phyloP scores from a whole-genome alignment of 768 basidiomycete genomes.

The Trametes elegans region DNA sequence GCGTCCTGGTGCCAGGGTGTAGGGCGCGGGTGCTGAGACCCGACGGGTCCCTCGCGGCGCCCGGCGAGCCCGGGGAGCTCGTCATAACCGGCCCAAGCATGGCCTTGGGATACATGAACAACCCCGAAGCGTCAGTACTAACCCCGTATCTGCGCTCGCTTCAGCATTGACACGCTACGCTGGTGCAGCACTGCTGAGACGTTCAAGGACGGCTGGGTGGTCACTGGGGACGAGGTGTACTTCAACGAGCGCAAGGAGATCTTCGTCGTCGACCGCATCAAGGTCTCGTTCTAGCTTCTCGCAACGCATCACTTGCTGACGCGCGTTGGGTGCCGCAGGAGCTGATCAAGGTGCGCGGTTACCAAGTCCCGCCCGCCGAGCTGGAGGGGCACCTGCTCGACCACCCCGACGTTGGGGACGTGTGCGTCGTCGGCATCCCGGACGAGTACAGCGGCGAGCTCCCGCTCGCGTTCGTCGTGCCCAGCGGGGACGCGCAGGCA shows the following conservation, averaged over 20 bases:
- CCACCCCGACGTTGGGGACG: constrained; percentile 44
- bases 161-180: background rate
- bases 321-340: constrained; percentile 41
- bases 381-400: constrained; percentile 37
- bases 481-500: constrained; percentile 38
- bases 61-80: constrained; percentile 50
- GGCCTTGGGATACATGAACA: constrained; percentile 35
- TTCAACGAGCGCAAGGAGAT: constrained; percentile 61
- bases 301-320: background rate
- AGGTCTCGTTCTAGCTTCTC: constrained; percentile 39
- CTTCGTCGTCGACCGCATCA: constrained; percentile 71
- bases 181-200: constrained; percentile 56
- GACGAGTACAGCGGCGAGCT: constrained; percentile 79
- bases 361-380: constrained; percentile 38
- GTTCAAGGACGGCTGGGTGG: constrained; percentile 63
- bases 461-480: constrained; percentile 68
- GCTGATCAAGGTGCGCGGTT: constrained; percentile 64
- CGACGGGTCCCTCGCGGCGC: constrained; percentile 42
- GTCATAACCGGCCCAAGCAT: constrained; percentile 43
- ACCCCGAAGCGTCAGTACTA: constrained; percentile 19
- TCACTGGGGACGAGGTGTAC: constrained; percentile 69
- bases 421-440: constrained; percentile 49
- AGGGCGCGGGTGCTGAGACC: constrained; percentile 42
- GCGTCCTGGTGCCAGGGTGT: constrained; percentile 44
- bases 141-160: background rate